Percentiles rank a stretch among this genome's conserved stretches.
These are phyloP conservation scores for Fraxinus baroniana DNA, from an alignment of 305 asterid species.

Conservation along the genomic window DNA sequence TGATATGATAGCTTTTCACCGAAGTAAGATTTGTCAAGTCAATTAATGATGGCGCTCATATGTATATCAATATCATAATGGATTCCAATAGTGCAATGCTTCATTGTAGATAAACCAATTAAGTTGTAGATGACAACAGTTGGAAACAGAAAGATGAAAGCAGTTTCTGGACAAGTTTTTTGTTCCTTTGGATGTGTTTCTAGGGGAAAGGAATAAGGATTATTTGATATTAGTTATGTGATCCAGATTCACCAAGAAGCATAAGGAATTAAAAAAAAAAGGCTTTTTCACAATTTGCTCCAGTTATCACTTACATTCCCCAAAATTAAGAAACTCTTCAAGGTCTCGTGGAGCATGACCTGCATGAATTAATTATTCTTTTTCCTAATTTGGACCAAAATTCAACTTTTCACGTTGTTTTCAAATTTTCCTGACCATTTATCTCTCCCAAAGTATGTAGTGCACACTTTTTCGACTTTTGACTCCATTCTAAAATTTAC, in stretches of 20 bases:
- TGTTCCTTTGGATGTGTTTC: not conserved
- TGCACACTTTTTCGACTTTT: not conserved
- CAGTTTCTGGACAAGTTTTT: not conserved
- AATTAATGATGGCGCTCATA: not conserved
- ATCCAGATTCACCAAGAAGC: not conserved
- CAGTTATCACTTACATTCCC: not conserved
- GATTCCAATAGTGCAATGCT: slow-evolving; percentile 1
- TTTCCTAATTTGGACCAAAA: not conserved
- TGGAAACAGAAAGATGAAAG: not conserved
- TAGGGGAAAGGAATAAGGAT: slow-evolving; percentile 1
- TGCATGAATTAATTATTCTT: not conserved
- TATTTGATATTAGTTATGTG: not conserved
- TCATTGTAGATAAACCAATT: not conserved
- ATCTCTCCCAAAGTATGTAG: not conserved
- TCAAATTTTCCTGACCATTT: not conserved
- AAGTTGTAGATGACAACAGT: not conserved
- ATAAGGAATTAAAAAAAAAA: slow-evolving; percentile 6
- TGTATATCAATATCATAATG: not conserved
- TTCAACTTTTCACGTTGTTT: not conserved
- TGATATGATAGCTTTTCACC: not conserved
- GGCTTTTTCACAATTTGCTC: not conserved
- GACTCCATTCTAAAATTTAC: not conserved
- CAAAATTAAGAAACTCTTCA: not conserved
- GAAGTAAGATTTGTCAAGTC: not conserved
- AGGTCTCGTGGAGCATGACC: not conserved